Evolutionary conservation across 371 early-diverging fungal genomes (phyloP).

Genomic region (Mucor circinelloides): DNA sequence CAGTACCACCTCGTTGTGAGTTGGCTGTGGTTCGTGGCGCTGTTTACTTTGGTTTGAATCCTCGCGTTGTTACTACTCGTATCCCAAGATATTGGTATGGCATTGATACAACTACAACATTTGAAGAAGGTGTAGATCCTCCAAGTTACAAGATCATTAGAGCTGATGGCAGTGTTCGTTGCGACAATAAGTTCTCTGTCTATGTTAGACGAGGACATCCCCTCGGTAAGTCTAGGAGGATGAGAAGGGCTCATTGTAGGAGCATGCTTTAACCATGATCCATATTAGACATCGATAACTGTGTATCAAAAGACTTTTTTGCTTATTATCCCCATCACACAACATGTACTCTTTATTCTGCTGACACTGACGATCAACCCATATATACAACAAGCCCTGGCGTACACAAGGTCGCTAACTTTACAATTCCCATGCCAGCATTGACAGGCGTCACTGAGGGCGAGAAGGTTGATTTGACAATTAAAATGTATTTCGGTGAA

Average conservation of each 20-base stretch:
- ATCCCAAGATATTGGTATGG: constrained; percentile 68
- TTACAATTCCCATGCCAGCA: constrained; percentile 57
- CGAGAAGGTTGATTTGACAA: constrained; percentile 49
- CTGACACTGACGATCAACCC: constrained; percentile 53
- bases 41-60: constrained; percentile 63
- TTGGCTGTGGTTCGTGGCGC: constrained; percentile 57
- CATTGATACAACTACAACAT: constrained; percentile 61
- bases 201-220: constrained; percentile 51
- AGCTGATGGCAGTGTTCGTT: constrained; percentile 54
- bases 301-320: constrained; percentile 43
- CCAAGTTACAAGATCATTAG: constrained; percentile 52
- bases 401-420: constrained; percentile 55
- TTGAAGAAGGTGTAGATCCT: constrained; percentile 60
- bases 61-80: constrained; percentile 58
- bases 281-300: constrained; percentile 31
- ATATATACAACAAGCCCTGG: constrained; percentile 54
- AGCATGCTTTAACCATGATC: neutral
- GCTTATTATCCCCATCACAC: constrained; percentile 57
- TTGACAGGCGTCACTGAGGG: constrained; percentile 56
- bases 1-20: constrained; percentile 58
- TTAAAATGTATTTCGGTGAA: constrained; percentile 51
- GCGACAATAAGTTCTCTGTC: constrained; percentile 54
- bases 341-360: constrained; percentile 54
- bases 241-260: neutral
- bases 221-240: constrained; percentile 4